Percentiles rank a stretch among this genome's conserved stretches.
phyloP scores from a whole-genome alignment of 352 stramenopile species.

The Globisporangium splendens region DNA sequence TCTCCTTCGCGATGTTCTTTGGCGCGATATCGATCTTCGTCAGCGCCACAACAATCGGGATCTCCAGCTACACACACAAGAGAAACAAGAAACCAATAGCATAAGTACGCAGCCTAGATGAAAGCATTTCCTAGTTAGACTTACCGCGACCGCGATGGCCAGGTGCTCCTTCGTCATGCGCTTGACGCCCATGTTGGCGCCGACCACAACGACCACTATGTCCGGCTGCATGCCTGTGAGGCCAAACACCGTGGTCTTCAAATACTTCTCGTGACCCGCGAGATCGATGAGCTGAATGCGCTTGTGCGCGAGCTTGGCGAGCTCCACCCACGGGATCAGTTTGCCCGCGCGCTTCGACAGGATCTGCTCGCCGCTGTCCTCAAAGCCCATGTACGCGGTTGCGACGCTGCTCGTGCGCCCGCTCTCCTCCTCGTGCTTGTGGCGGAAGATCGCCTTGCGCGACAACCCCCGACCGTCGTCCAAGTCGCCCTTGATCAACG shows the following conservation, averaged over 20 bases:
- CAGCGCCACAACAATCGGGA: conserved; percentile 92
- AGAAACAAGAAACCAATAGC: conserved; percentile 1
- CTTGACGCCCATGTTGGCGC: conserved; percentile 94
- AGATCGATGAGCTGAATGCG: conserved; percentile 87
- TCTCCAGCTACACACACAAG: conserved; percentile 58
- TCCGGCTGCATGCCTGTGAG: conserved; percentile 96
- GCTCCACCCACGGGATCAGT: conserved; percentile 74
- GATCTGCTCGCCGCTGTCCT: conserved; percentile 70
- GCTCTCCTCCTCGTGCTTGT: conserved; percentile 85
- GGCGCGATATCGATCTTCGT: conserved; percentile 95
- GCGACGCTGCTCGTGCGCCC: conserved; percentile 81
- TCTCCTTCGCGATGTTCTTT: conserved; percentile 91
- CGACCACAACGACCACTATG: conserved; percentile 93
- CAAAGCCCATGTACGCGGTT: conserved; percentile 82
- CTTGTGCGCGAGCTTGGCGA: conserved; percentile 76
- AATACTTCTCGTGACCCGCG: conserved; percentile 96
- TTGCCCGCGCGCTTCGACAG: conserved; percentile 70
- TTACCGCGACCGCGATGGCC: conserved; percentile 86
- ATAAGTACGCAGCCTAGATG: not conserved
- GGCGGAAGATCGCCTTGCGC: conserved; percentile 79
- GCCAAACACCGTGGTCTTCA: conserved; percentile 99
- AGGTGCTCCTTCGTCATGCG: conserved; percentile 94
- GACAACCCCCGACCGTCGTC: conserved; percentile 94
- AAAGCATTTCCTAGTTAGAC: not conserved
- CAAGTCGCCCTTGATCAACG: conserved; percentile 93